phyloP scores from a whole-genome alignment of 129 eudicot genomes.

The Pittosporum tobira region DNA sequence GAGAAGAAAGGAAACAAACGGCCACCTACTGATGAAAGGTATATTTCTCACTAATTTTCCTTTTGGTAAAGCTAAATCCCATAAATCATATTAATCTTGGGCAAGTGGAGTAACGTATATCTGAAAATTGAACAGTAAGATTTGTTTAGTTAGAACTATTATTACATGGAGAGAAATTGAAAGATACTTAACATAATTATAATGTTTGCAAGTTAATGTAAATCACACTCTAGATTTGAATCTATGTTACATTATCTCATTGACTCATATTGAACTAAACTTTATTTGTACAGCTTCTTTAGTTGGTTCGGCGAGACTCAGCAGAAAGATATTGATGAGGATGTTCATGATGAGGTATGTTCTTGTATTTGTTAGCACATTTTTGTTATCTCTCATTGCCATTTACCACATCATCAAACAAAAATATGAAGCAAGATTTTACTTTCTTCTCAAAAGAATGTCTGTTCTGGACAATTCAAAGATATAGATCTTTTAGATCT shows the following conservation, averaged over 20 bases:
- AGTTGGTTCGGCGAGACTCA: conserved; percentile 44
- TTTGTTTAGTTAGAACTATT: no score
- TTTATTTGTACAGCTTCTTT: conserved; percentile 42
- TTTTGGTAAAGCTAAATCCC: background rate
- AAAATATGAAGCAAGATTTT: no score
- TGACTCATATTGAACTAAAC: background rate
- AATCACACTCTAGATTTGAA: no score
- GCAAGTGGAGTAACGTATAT: no score
- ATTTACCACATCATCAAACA: no score
- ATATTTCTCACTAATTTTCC: conserved; percentile 1
- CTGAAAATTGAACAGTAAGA: no score
- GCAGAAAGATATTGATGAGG: conserved; percentile 25
- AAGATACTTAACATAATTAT: no score
- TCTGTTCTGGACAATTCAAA: background rate
- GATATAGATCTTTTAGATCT: no score
- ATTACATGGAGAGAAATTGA: no score
- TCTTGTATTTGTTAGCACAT: no score
- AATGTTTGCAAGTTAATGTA: no score
- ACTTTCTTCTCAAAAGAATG: background rate
- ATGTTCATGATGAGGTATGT: conserved; percentile 39
- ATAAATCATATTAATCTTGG: background rate
- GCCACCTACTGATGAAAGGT: conserved; percentile 41
- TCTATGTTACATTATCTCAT: background rate
- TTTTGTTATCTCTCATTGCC: no score
- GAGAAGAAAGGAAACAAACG: conserved; percentile 50